phyloP scores from a whole-genome alignment of 1,139 yeast genomes.

The Geotrichum klebahnii region DNA sequence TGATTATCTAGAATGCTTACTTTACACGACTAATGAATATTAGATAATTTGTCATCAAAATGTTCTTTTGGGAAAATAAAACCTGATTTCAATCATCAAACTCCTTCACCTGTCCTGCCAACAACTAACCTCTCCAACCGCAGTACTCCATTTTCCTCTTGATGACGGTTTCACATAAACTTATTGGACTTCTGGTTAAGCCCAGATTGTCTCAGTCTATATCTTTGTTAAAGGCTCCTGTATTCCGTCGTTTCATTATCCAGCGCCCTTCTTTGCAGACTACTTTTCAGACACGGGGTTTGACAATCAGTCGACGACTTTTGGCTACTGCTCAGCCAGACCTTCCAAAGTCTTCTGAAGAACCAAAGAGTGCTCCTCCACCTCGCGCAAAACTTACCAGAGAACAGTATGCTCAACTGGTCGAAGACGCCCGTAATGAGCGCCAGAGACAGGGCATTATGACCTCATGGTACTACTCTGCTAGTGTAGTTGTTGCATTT shows the following conservation, averaged over 20 bases:
- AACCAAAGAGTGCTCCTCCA: no score
- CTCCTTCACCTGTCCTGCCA: no score
- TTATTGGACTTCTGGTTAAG: not conserved
- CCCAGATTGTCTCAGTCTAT: not conserved
- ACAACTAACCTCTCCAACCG: no score
- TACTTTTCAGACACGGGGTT: not conserved
- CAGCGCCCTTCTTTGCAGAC: not conserved
- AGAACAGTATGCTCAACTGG: conserved; percentile 26
- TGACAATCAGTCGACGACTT: not conserved
- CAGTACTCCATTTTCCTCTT: not conserved
- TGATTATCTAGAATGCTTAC: no score
- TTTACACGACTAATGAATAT: no score
- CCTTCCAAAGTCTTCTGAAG: conserved; percentile 10
- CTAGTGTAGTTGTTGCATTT: conserved; percentile 66
- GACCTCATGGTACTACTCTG: conserved; percentile 67
- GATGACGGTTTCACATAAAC: not conserved
- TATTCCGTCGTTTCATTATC: not conserved
- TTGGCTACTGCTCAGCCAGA: conserved; percentile 5
- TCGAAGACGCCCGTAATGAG: conserved; percentile 36
- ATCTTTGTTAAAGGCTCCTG: not conserved
- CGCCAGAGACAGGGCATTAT: conserved; percentile 38
- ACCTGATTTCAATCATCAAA: no score
- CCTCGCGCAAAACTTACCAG: conserved; percentile 13
- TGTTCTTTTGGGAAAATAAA: no score
- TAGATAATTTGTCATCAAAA: no score